These are phyloP conservation scores for Ascochyta pisi DNA, from an alignment of 2,329 filamentous ascomycete species.

Conservation along the genomic window DNA sequence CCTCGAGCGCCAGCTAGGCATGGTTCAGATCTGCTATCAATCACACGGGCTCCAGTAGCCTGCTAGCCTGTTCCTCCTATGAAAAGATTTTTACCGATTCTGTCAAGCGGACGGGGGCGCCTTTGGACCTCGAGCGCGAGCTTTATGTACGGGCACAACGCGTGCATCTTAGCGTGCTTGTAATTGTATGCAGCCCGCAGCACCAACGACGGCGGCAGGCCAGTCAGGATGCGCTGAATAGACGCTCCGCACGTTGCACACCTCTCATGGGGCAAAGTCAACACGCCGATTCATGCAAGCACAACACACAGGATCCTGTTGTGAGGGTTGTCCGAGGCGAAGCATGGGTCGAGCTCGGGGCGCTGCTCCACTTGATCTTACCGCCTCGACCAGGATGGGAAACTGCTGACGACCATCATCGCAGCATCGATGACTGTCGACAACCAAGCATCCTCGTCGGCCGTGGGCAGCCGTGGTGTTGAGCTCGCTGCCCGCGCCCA, in stretches of 20 bases:
- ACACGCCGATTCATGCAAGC: slow-evolving; percentile 20
- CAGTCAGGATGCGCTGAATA: slow-evolving; percentile 16
- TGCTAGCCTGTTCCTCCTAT: slow-evolving; percentile 32
- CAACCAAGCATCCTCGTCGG: slow-evolving; percentile 12
- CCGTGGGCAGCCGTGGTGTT: slow-evolving; percentile 8
- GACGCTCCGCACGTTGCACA: slow-evolving; percentile 19
- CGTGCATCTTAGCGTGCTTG: slow-evolving; percentile 20
- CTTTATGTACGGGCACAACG: slow-evolving; percentile 42
- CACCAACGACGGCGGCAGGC: slow-evolving; percentile 16
- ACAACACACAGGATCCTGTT: slow-evolving; percentile 15
- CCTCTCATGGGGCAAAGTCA: slow-evolving; percentile 17
- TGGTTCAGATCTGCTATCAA: slow-evolving; percentile 33
- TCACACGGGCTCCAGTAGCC: slow-evolving; percentile 20
- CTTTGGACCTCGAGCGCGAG: slow-evolving; percentile 12
- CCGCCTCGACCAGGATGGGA: slow-evolving; percentile 10
- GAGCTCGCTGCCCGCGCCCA: background rate
- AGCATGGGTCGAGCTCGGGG: slow-evolving; percentile 14
- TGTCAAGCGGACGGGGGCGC: slow-evolving; percentile 28
- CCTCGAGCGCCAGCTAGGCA: slow-evolving; percentile 50
- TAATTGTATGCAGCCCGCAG: slow-evolving; percentile 27
- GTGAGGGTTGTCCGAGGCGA: slow-evolving; percentile 14
- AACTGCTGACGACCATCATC: background rate
- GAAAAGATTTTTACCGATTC: slow-evolving; percentile 28
- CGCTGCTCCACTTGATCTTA: slow-evolving; percentile 19
- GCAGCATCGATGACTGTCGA: slow-evolving; percentile 2